Conservation (phyloP, 1,284 basidiomycete species). For the Boletellus sp. region DNA sequence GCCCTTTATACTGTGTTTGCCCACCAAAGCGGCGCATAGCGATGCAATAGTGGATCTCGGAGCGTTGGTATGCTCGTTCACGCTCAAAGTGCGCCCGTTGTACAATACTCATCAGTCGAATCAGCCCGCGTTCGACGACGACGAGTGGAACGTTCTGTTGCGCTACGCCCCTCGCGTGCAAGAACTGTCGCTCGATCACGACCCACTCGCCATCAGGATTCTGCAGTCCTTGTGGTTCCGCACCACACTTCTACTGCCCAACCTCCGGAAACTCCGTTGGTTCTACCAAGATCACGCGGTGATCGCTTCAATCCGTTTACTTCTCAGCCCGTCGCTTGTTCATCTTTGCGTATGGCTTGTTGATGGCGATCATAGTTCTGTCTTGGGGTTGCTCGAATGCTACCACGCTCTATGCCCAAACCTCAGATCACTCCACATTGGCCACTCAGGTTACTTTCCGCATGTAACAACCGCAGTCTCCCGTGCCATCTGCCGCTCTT, state of each 20-base stretch:
- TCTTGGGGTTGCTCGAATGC: conserved; percentile 5
- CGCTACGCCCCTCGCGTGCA: background rate
- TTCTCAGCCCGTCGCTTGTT: conserved; percentile 15
- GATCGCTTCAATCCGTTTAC: background rate
- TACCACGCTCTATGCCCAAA: conserved; percentile 12
- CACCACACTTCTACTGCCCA: conserved; percentile 12
- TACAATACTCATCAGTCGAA: background rate
- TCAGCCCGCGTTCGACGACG: background rate
- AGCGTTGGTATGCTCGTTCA: background rate
- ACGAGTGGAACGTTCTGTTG: background rate
- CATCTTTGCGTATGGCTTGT: background rate
- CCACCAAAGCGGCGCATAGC: background rate
- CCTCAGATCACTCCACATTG: conserved; percentile 6
- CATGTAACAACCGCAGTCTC: conserved; percentile 4
- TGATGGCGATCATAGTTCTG: background rate
- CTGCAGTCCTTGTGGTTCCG: conserved; percentile 7
- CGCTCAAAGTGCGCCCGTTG: too few relatives aligned
- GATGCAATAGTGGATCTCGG: too few relatives aligned
- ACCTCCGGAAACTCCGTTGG: conserved; percentile 13
- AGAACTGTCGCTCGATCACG: conserved; percentile 29
- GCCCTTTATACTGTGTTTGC: background rate
- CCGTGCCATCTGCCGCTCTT: conserved; percentile 4
- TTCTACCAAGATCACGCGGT: background rate
- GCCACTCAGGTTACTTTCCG: background rate
- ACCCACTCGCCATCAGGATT: background rate